Conservation (phyloP, 306 rosid genomes). For the Oemleria cerasiformis region DNA sequence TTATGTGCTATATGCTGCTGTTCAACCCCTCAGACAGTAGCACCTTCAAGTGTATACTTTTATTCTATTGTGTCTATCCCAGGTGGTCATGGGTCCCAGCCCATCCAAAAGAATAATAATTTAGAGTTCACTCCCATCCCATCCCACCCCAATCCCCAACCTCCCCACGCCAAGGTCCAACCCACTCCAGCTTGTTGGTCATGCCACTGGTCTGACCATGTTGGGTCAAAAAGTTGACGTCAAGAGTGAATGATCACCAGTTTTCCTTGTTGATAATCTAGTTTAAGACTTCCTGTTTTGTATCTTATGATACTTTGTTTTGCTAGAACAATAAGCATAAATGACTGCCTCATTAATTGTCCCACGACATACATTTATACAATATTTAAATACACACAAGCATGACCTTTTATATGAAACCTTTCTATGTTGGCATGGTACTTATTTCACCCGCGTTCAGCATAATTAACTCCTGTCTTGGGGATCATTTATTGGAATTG, state of each 20-base stretch:
- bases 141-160: too few relatives aligned
- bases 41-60: background rate
- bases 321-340: background rate
- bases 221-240: too few relatives aligned
- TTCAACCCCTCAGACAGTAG: background rate
- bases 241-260: background rate
- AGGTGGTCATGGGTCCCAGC: background rate
- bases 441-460: background rate
- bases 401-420: background rate
- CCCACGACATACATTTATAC: background rate
- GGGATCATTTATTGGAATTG: constrained; percentile 24
- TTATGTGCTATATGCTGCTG: background rate
- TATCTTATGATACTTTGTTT: background rate
- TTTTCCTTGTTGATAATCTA: background rate
- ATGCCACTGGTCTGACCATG: too few relatives aligned
- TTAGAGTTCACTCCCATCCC: too few relatives aligned
- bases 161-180: too few relatives aligned
- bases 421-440: background rate
- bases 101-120: background rate
- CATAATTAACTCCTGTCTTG: constrained; percentile 1
- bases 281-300: background rate
- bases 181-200: too few relatives aligned
- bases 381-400: background rate
- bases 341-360: background rate
- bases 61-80: background rate